Evolutionary conservation across 495 filamentous ascomycete genomes (phyloP), one percentile per base, ranked within the genome.

Genomic region (Hypoxylon fragiforme): DNA sequence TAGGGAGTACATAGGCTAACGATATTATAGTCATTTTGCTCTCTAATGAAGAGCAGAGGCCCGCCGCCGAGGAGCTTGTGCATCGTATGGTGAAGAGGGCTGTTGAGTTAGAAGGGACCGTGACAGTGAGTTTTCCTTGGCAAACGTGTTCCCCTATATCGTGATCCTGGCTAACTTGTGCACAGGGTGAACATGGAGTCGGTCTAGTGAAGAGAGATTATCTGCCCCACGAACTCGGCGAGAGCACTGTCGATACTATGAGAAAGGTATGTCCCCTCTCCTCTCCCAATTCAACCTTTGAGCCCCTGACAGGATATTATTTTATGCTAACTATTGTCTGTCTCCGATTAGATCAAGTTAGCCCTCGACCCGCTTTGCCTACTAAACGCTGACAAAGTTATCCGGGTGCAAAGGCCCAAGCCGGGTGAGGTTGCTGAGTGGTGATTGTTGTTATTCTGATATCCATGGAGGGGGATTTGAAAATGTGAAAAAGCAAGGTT

Each of bases 51-150:
- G 70, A 73, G 19, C 82, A 91, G 67, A 74, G 84, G 40, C 73
- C 73, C 53, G 73, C 77, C 24, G 86, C 84, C 2, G 85, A 89
- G 64, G 80, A 76, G n/a, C 67, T 90, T 6, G 87, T 92, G 15
- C 86, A 90, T 60, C 75, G 86, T 18, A 92, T 92, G 89, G 87
- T 92, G 26, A 90, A 90, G 77, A 75, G 87, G 40, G 89, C 89
- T 3, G 81, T 92, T 15, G 85, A 88, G 71, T 82, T 91, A 74
- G 89, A 92, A 63, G 89, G 89, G 6, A 92, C 89, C 1, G 86
- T 90, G 3, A 91, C 89, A 7, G 75, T 77, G 50, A 50, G 71
- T 63, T n/a, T 21, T 9, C 7, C 15, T 47, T 3, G 18, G 7
- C 14, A 6, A 31, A n/a, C n/a, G n/a, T n/a, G n/a, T n/a, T n/a